Base-by-base conservation (phyloP, 768 basidiomycete genomes). In the Boletales sp. region DNA sequence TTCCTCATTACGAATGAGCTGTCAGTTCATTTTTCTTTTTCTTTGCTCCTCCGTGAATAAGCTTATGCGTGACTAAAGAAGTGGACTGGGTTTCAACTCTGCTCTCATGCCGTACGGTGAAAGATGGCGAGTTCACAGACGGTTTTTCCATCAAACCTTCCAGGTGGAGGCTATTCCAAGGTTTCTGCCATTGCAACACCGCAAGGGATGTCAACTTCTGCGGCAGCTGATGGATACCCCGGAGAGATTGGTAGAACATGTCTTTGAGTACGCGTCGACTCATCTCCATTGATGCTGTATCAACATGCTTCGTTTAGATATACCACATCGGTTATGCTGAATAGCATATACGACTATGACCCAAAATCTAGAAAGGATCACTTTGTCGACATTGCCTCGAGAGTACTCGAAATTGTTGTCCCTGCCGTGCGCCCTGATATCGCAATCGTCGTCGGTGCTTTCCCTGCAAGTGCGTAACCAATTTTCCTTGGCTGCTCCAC, bases 81-180 rank as follows among this genome's bases (percentile, higher is more conserved):
- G 38, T 19, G 55, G 55, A 4, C 0, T 50, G 5, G 53, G 15
- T 7, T 56, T 46, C 31, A 19, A 36, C 6, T 28, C 55, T 1
- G 17, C 8, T 7, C 0, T 41, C 0, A 2, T 56, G 56, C 48
- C 49, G 3, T 60, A 63, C 35, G 56, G 61, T 2, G 43, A 48
- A 4, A 48, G 50, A 42, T 63, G 61, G 61, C 54, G 55, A 12
- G 50, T 51, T 13, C 57, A 59, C 13, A 46, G 50, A 17, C 52
- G 41, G 44, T 58, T 64, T 25, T 53, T 61, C 19, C 62, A 61
- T 37, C 53, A 55, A 14, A 53, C 44, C 3, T 56, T 61, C n/a
- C 56, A 45, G 38, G 36, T 48, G 1, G 51, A 53, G 2, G 35
- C 53, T 2, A 41, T 39, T 31, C 47, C 45, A 28, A 58, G 47